Percentiles rank a stretch among this genome's conserved stretches.
Conservation (phyloP, 2,329 filamentous ascomycete species). For the Tolypocladium capitatum region DNA sequence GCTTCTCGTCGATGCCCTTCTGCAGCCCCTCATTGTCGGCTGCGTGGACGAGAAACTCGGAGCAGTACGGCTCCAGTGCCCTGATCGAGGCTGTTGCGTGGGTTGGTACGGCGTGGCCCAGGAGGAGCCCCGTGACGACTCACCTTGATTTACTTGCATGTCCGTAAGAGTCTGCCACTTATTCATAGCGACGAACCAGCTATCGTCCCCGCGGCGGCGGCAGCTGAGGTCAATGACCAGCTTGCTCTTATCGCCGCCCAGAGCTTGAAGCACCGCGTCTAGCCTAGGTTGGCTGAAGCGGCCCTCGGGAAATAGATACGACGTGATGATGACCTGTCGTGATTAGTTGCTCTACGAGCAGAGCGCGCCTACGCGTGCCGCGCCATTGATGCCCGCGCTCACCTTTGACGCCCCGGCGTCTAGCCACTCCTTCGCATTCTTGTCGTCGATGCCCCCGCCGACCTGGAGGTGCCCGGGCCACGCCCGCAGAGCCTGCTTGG, state of each 20-base stretch:
- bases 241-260: slow-evolving; percentile 63
- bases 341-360: neutral
- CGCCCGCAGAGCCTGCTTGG: slow-evolving; percentile 58
- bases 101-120: neutral
- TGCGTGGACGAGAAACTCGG: slow-evolving; percentile 92
- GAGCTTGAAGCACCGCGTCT: slow-evolving; percentile 55
- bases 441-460: slow-evolving; percentile 82
- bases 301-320: slow-evolving; percentile 77
- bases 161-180: slow-evolving; percentile 98
- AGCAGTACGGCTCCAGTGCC: slow-evolving; percentile 78
- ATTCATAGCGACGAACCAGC: slow-evolving; percentile 97
- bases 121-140: slow-evolving; percentile 5
- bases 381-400: slow-evolving; percentile 6
- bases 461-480: slow-evolving; percentile 80
- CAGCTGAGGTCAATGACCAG: slow-evolving; percentile 95
- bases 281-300: slow-evolving; percentile 69
- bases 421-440: slow-evolving; percentile 78
- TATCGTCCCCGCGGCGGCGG: slow-evolving; percentile 53
- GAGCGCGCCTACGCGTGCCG: neutral
- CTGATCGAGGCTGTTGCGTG: slow-evolving; percentile 57
- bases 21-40: slow-evolving; percentile 95
- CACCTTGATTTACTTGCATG: slow-evolving; percentile 83
- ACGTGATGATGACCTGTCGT: slow-evolving; percentile 86
- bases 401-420: slow-evolving; percentile 82
- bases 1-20: slow-evolving; percentile 73